phyloP scores from a whole-genome alignment of 1,284 basidiomycete genomes.

The Rhodotorula sp. region DNA sequence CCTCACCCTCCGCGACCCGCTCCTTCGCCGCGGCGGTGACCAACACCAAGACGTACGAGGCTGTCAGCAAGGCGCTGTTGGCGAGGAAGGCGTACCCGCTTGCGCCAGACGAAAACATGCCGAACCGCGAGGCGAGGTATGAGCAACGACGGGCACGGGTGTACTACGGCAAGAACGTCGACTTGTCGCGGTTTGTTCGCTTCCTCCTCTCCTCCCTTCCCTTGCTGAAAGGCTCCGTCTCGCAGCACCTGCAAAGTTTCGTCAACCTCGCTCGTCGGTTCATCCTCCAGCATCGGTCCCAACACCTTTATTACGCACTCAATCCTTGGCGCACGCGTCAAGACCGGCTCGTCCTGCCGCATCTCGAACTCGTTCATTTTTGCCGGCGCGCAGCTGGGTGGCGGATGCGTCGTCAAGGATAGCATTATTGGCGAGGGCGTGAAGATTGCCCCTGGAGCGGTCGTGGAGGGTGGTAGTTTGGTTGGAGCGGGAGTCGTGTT shows the following conservation, averaged over 20 bases:
- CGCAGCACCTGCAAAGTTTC: slow-evolving; percentile 67
- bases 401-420: slow-evolving; percentile 67
- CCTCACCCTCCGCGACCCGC: not conserved
- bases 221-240: slow-evolving; percentile 43
- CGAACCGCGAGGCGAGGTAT: slow-evolving; percentile 67
- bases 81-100: slow-evolving; percentile 91
- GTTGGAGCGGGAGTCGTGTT: slow-evolving; percentile 47
- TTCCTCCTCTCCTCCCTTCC: slow-evolving; percentile 36
- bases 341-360: slow-evolving; percentile 63
- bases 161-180: slow-evolving; percentile 67
- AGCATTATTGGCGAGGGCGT: slow-evolving; percentile 60
- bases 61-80: slow-evolving; percentile 86
- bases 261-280: slow-evolving; percentile 76
- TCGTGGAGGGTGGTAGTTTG: slow-evolving; percentile 55
- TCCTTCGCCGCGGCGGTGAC: slow-evolving; percentile 43
- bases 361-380: slow-evolving; percentile 78
- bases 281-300: slow-evolving; percentile 63
- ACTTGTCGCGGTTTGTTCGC: slow-evolving; percentile 61
- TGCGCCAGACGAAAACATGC: slow-evolving; percentile 88
- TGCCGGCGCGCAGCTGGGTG: slow-evolving; percentile 73
- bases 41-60: slow-evolving; percentile 77
- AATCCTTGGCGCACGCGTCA: slow-evolving; percentile 72
- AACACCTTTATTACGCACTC: slow-evolving; percentile 65
- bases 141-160: slow-evolving; percentile 80
- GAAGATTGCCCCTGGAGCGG: slow-evolving; percentile 57